Evolutionary conservation across 768 basidiomycete species (phyloP), one percentile per base, ranked within the genome.

Genomic region (Antrodiella citrinella): DNA sequence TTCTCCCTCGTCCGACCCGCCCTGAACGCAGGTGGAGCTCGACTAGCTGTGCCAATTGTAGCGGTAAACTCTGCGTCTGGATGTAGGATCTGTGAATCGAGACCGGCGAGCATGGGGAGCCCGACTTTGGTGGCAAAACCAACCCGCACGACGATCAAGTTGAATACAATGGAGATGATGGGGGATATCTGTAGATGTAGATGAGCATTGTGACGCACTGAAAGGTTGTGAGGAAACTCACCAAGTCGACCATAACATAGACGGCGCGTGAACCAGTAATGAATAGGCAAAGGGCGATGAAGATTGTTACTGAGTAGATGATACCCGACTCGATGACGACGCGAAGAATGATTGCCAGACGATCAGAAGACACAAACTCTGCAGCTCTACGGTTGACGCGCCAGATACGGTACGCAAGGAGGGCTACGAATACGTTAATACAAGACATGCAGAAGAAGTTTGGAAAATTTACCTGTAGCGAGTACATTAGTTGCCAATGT

Each of bases 111-210:
- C 15, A 15, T 15, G 15, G 30, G 30, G 7, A 35, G 15, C 7
- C 30, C 30, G 15, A 13, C 22, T 26, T 47, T 51, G 11, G 25
- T 45, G 19, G 49, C 39, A 21, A 51, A 45, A 18, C 64, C 68
- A 35, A 70, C 59, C 24, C 70, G 72, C 20, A 72, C 62, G 26
- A 71, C 69, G 44, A 72, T 66, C 69, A 72, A 66, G 56, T 69
- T 69, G 58, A 71, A 72, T 3, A 67, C 65, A 59, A 73, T 72
- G 4, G 65, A 67, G 48, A 71, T 71, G 50, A 71, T 67, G 15
- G 68, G 71, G 5, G 62, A 64, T 42, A 67, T 57, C 69, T 70
- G 49, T 5, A 47, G 4, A 3, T 39, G 48, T 7, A 23, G 23
- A 18, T 18, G 38, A 42, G 35, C 1, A 10, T 24, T 25, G 10